Conservation (phyloP, 805 yeast genomes). For the Pichia ethanolica region DNA sequence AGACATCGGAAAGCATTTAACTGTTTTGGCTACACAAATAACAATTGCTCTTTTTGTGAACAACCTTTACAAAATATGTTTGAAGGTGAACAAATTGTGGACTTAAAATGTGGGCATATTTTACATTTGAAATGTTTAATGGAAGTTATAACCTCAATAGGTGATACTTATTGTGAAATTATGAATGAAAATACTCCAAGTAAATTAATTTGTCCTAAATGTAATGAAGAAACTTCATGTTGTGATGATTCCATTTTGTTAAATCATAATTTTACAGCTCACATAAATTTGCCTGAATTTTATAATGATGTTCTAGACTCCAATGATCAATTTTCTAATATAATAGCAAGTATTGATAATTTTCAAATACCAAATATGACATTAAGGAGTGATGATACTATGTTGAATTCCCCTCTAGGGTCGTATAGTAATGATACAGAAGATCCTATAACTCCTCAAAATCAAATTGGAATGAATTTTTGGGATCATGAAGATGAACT, state of each 20-base stretch:
- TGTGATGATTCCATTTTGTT: neutral
- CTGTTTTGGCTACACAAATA: neutral
- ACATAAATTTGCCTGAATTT: neutral
- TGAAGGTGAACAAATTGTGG: slow-evolving; percentile 36
- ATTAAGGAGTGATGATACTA: neutral
- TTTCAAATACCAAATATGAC: neutral
- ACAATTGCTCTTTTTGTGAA: slow-evolving; percentile 37
- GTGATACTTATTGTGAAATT: neutral
- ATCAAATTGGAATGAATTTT: slow-evolving; percentile 17
- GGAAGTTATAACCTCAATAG: slow-evolving; percentile 14
- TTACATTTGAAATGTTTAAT: slow-evolving; percentile 39
- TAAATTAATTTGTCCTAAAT: slow-evolving; percentile 12
- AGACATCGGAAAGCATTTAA: neutral
- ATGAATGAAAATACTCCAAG: neutral
- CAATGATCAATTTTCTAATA: neutral
- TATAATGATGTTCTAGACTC: slow-evolving; percentile 1
- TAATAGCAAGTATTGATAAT: slow-evolving; percentile 2
- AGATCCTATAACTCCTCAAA: slow-evolving; percentile 19
- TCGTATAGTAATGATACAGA: neutral
- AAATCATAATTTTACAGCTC: neutral
- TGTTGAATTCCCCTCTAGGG: neutral
- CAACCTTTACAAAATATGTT: slow-evolving; percentile 34
- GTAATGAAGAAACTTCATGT: slow-evolving; percentile 3
- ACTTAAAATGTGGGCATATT: slow-evolving; percentile 36
- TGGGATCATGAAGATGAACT: slow-evolving; percentile 11